A percentile compares a stretch with the other conserved stretches of the same genome.
Evolutionary conservation across 176 grass and related monocot species (phyloP).

Genomic region (Panicum miliaceum): DNA sequence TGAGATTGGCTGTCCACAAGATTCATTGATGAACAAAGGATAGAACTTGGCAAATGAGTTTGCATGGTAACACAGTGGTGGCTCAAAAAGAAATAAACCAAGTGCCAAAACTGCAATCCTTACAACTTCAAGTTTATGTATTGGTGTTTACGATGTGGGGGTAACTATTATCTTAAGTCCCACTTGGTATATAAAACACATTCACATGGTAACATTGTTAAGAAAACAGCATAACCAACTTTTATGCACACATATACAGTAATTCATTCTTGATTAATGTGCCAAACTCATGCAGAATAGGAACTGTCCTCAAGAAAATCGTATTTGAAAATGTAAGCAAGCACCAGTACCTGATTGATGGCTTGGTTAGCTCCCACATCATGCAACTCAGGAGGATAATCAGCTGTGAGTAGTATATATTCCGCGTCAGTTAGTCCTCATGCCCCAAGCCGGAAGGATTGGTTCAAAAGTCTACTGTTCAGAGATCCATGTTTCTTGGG

Average conservation of each 20-base stretch:
- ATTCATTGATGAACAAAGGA: conserved; percentile 1
- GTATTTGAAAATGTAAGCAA: conserved; percentile 31
- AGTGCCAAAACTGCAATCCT: conserved; percentile 19
- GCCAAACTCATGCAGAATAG: not conserved
- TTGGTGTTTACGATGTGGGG: not conserved
- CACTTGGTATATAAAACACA: conserved; percentile 23
- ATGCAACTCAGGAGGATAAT: conserved; percentile 87
- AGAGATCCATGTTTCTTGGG: conserved; percentile 48
- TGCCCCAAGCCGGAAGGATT: conserved; percentile 52
- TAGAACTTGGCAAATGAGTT: not conserved
- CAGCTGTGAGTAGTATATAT: conserved; percentile 71
- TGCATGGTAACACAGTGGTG: not conserved
- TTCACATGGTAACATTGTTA: conserved; percentile 20
- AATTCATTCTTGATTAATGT: not conserved
- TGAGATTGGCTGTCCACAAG: conserved; percentile 13
- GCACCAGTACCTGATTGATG: conserved; percentile 76
- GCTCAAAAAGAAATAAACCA: not conserved
- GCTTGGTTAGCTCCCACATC: conserved; percentile 87
- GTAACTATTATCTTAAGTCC: conserved; percentile 3
- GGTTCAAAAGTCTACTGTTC: conserved; percentile 70
- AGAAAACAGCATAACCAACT: conserved; percentile 16
- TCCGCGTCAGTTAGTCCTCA: conserved; percentile 49
- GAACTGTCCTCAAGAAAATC: conserved; percentile 18
- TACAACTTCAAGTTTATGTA: conserved; percentile 16
- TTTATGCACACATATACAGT: not conserved